A percentile compares a stretch with the other conserved stretches of the same genome.
phyloP scores from a whole-genome alignment of 768 basidiomycete species.

The Pleurotus ostreatus region DNA sequence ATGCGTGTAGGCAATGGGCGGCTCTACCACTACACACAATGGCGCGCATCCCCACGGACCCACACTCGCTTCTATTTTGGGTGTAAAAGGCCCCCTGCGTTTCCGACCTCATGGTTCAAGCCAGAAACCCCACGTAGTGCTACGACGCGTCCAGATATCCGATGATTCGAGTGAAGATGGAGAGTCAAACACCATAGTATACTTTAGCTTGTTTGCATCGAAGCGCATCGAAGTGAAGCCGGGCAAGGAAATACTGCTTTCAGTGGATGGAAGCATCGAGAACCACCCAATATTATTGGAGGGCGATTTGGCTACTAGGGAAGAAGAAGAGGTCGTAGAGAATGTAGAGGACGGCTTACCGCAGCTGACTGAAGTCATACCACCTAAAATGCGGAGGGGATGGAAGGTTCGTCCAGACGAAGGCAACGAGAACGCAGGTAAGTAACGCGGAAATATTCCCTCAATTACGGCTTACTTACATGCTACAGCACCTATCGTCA shows the following conservation, averaged over 20 bases:
- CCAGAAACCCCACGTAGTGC: constrained; percentile 65
- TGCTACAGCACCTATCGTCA: not conserved
- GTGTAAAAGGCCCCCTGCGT: constrained; percentile 58
- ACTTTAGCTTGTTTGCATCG: constrained; percentile 63
- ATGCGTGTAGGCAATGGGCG: constrained; percentile 27
- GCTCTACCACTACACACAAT: constrained; percentile 31
- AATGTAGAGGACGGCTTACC: constrained; percentile 32
- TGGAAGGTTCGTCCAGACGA: constrained; percentile 52
- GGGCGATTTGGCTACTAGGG: constrained; percentile 41
- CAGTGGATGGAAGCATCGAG: constrained; percentile 52
- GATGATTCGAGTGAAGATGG: constrained; percentile 42
- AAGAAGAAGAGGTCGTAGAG: constrained; percentile 36
- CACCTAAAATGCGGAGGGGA: constrained; percentile 62
- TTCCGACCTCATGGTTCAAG: constrained; percentile 63
- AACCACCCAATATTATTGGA: constrained; percentile 59
- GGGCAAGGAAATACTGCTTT: constrained; percentile 66
- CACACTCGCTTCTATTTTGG: constrained; percentile 51
- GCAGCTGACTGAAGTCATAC: constrained; percentile 34
- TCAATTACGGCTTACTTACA: constrained; percentile 3
- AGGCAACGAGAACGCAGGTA: constrained; percentile 33
- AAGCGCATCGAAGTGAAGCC: constrained; percentile 70
- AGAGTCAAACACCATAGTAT: constrained; percentile 34
- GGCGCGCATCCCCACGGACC: constrained; percentile 22
- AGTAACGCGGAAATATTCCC: constrained; percentile 18
- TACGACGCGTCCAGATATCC: constrained; percentile 54